Evolutionary conservation across 2,329 filamentous ascomycete species (phyloP), one percentile per base, ranked within the genome.

Genomic region (Diplodia sapinea): DNA sequence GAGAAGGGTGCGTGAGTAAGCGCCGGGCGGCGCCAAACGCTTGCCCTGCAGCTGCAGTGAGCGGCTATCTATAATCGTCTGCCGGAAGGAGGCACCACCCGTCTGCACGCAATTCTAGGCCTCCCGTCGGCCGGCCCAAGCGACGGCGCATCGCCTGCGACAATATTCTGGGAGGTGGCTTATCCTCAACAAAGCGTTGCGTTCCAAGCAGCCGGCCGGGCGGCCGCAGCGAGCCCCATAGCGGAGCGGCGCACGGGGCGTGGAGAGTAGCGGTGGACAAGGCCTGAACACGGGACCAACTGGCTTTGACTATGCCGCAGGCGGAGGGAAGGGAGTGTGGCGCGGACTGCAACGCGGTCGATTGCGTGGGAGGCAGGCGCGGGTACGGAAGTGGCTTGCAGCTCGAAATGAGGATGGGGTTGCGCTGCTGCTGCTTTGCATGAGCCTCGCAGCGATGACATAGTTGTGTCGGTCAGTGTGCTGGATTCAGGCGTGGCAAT

Each of bases 21-120:
- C 57, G 57, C 57, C 57, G 4, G 40, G 57, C 40, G 29, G 23
- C 36, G 23, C 56, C 17, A 47, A 40, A 59, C 56, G 36, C 56
- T 38, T 59, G 56, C 56, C 56, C 36, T 29, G 17, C 40, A 47
- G 43, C 17, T 47, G 43, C 43, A 62, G 23, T 17, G 57, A 43
- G 57, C 57, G 57, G 57, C 57, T 62, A 62, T 50, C 57, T 62
- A 49, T 62, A 49, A 50, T 49, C 17, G 52, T 55, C n/a, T 23
- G 36, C 52, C 52, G 52, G 26, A 31, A 52, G 4, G 49, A 26
- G 50, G 38, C 36, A 59, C 23, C 31, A 59, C 31, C 54, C 33
- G 17, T 50, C 57, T 62, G 57, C 57, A 62, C 57, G 57, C 38
- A 62, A 62, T 62, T 62, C 57, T 50, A 62, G 57, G 57, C 57